Conservation (phyloP, 2,329 filamentous ascomycete genomes). For the Penicillium polonicum region DNA sequence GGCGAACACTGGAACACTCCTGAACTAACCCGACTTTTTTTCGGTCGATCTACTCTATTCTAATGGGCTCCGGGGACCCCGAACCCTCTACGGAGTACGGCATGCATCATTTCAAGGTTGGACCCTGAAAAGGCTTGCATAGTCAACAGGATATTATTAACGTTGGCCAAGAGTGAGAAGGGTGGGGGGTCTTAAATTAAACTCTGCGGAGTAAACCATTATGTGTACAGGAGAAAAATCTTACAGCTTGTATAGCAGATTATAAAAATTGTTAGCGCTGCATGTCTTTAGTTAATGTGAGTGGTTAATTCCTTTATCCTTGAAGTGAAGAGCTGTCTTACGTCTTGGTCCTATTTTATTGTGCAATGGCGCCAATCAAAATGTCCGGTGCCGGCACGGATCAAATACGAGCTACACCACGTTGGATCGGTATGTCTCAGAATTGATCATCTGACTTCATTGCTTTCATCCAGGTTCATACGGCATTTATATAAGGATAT, state of each 20-base stretch:
- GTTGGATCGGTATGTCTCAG: neutral
- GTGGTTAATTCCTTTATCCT: neutral
- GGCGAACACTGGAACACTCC: too few species aligned
- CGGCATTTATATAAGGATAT: neutral
- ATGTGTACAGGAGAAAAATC: too few species aligned
- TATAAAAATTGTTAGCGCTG: too few species aligned
- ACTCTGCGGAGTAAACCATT: too few species aligned
- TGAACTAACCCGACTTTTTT: too few species aligned
- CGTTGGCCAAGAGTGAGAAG: neutral
- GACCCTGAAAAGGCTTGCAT: neutral
- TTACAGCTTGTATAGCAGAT: too few species aligned
- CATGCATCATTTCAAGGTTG: too few species aligned
- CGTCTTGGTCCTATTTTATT: neutral
- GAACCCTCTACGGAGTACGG: too few species aligned
- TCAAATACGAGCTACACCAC: neutral
- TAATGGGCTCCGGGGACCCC: too few species aligned
- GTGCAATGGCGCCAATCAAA: neutral
- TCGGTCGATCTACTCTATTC: too few species aligned
- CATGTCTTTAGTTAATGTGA: too few species aligned
- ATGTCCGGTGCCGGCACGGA: neutral
- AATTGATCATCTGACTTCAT: neutral
- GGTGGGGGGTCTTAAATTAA: too few species aligned
- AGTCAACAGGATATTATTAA: neutral
- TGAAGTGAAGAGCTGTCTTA: neutral
- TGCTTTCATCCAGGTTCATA: neutral